Conservation (phyloP, 2,329 filamentous ascomycete genomes). For the Sclerotinia borealis region DNA sequence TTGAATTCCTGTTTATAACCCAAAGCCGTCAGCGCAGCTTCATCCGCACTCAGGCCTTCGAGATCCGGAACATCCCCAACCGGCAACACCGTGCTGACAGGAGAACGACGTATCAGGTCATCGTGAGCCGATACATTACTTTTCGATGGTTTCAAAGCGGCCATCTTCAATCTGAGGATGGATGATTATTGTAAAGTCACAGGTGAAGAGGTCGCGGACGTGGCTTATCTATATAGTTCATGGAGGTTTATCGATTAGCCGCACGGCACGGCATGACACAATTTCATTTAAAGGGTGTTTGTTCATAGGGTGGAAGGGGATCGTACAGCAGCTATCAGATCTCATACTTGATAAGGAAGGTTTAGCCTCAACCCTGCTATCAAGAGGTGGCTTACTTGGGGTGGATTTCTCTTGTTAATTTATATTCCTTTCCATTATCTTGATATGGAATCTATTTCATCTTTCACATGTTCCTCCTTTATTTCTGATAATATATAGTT, state of each 20-base stretch:
- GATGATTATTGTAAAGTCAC: neutral
- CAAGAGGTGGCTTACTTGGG: neutral
- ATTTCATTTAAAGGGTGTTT: neutral
- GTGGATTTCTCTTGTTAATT: neutral
- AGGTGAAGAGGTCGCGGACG: neutral
- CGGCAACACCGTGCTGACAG: slow-evolving; percentile 46
- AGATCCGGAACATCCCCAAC: slow-evolving; percentile 41
- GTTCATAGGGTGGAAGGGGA: neutral
- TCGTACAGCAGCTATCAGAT: slow-evolving; percentile 8
- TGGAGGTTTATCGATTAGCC: neutral
- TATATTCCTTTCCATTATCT: neutral
- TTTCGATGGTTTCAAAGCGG: neutral
- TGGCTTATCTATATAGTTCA: slow-evolving; percentile 3
- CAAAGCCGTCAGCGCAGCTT: slow-evolving; percentile 55
- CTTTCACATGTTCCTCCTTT: neutral
- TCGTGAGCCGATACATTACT: slow-evolving; percentile 14
- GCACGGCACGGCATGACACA: neutral
- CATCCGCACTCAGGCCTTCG: slow-evolving; percentile 45
- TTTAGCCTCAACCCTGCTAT: slow-evolving; percentile 8
- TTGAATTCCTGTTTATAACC: slow-evolving; percentile 49
- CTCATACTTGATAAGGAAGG: slow-evolving; percentile 6
- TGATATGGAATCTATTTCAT: neutral
- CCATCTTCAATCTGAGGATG: slow-evolving; percentile 6
- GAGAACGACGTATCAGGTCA: slow-evolving; percentile 14
- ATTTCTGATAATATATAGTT: neutral